Base-by-base conservation (phyloP, 345 rosid genomes). In the Anastatica hierochuntica region DNA sequence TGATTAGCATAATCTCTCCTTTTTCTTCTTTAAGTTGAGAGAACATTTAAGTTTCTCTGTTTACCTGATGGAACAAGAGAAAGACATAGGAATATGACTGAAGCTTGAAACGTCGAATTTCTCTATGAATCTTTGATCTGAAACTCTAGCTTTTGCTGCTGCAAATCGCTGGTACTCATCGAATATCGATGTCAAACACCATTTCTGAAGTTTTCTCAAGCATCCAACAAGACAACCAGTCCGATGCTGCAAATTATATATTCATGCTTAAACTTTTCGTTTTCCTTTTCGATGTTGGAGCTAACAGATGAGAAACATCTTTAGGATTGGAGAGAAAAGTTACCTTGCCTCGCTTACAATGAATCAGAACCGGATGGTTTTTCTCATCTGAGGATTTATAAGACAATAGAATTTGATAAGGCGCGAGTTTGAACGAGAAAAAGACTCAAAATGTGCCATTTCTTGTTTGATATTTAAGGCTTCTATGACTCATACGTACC, bases 61-160 rank as follows among this genome's bases (percentile, higher is more conserved):
- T 58, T 70, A 31, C 36, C 36, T 31, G 36, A 10, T 31, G 12
- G 71, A 78, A 68, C 79, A 78, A 42, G 95, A 82, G 83, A 83
- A 85, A 20, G 94, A 67, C 77, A 80, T 39, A 4, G 95, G 88
- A 48, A 74, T 49, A 59, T 82, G 83, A 75, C 63, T 84, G 67
- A 90, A 68, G 85, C 79, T 71, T 14, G 94, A 79, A 62, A 80
- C 76, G 63, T 90, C 95, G 59, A 90, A 90, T 63, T 76, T 63
- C 76, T 87, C 98, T 85, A 90, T 87, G 69, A 90, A 90, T 78
- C 89, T 79, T 76, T 87, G 95, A 75, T 87, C 98, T 17, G 95
- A 72, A 62, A 84, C 82, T 66, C 98, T 88, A 24, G 98, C 92
- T 76, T 90, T 90, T 0, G 89, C 89, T 14, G 92, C 98, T 24